Evolutionary conservation across 305 asterid genomes (phyloP).

Genomic region (Withania somnifera): DNA sequence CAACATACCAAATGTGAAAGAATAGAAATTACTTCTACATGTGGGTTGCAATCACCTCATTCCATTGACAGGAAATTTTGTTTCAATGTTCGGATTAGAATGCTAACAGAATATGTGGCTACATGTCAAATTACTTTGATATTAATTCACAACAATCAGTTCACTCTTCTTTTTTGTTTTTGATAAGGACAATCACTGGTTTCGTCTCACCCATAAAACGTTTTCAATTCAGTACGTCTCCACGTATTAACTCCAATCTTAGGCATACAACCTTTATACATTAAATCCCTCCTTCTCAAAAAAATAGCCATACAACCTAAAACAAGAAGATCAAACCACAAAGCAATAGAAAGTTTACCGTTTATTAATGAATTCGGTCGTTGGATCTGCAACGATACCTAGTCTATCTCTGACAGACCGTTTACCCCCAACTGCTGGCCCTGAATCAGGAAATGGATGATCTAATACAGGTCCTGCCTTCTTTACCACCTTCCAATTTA

Average conservation of each 20-base stretch:
- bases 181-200: not conserved
- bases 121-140: not conserved
- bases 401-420: conserved; percentile 75
- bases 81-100: not conserved
- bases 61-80: not conserved
- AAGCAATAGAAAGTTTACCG: conserved; percentile 30
- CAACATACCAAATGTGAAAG: conserved; percentile 16
- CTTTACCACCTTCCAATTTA: conserved; percentile 55
- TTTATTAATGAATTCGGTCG: conserved; percentile 36
- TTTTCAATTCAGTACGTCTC: not conserved
- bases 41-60: not conserved
- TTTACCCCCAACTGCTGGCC: conserved; percentile 45
- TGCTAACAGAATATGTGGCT: not conserved
- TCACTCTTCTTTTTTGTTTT: not conserved
- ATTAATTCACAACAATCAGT: not conserved
- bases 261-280: not conserved
- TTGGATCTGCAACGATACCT: conserved; percentile 45
- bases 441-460: conserved; percentile 19
- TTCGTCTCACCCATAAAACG: not conserved
- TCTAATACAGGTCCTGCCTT: conserved; percentile 34
- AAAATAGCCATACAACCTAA: not conserved
- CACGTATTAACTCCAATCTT: not conserved
- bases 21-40: not conserved
- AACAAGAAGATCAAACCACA: not conserved
- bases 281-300: not conserved